These are phyloP conservation scores for Pueraria montana DNA, from an alignment of 306 rosid genomes.

Conservation along the genomic window DNA sequence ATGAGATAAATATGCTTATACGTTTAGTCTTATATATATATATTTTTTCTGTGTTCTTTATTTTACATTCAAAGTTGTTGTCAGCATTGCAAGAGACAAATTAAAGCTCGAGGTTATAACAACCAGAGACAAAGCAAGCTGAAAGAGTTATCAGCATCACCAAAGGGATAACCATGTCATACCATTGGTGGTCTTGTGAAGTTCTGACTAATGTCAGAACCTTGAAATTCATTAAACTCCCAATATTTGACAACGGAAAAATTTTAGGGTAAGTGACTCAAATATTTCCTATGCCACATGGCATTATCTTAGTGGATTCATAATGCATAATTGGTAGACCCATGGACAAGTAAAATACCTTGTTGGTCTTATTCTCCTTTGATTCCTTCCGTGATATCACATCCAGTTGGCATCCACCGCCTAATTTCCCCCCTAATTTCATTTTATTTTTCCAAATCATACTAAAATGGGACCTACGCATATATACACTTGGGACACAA, in stretches of 20 bases:
- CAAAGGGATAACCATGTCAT: background rate
- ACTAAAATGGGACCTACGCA: conserved; percentile 19
- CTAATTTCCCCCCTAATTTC: background rate
- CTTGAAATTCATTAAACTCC: background rate
- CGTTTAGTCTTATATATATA: background rate
- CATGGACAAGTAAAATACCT: conserved; percentile 28
- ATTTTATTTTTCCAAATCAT: conserved; percentile 33
- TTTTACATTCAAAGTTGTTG: background rate
- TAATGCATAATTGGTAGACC: conserved; percentile 59
- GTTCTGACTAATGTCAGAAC: conserved; percentile 19
- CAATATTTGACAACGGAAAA: background rate
- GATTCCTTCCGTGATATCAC: conserved; percentile 40
- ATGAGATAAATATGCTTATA: background rate
- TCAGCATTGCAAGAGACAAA: conserved; percentile 5
- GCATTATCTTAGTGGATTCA: conserved; percentile 37
- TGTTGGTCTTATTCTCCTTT: conserved; percentile 53
- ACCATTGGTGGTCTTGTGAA: conserved; percentile 28
- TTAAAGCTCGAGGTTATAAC: background rate
- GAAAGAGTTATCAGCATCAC: background rate
- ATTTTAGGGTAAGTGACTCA: conserved; percentile 2
- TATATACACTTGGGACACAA: background rate
- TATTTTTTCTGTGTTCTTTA: background rate
- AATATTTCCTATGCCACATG: conserved; percentile 39
- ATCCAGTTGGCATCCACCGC: conserved; percentile 75
- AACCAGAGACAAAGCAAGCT: background rate